phyloP scores from a whole-genome alignment of 495 filamentous ascomycete genomes.

The Penicillium lividum region DNA sequence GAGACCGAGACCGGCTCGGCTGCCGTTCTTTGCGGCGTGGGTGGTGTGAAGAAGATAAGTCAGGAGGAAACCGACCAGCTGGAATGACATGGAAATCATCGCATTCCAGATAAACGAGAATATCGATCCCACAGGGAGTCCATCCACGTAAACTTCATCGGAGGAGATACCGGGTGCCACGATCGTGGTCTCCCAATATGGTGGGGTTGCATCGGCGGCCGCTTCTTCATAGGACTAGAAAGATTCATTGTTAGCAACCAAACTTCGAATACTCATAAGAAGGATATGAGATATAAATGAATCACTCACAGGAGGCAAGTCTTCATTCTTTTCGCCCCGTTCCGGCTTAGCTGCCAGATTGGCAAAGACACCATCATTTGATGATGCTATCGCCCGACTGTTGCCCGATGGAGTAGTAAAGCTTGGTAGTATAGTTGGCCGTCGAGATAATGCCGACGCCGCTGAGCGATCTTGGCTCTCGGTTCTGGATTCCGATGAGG shows the following conservation, averaged over 20 bases:
- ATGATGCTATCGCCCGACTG: conserved; percentile 52
- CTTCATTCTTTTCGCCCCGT: conserved; percentile 74
- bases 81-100: conserved; percentile 98
- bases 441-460: conserved; percentile 39
- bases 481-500: conserved; percentile 41
- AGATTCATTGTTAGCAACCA: conserved; percentile 24
- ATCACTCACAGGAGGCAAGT: conserved; percentile 86
- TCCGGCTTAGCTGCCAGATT: conserved; percentile 93
- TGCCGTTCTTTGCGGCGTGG: conserved; percentile 96
- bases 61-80: conserved; percentile 93
- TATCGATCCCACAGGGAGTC: conserved; percentile 90
- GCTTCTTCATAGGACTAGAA: conserved; percentile 95
- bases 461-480: conserved; percentile 26
- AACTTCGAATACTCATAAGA: background rate
- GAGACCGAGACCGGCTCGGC: conserved; percentile 88
- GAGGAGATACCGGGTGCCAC: conserved; percentile 81
- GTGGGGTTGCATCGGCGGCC: conserved; percentile 91
- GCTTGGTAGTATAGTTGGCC: conserved; percentile 53
- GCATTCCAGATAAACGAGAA: conserved; percentile 98
- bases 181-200: conserved; percentile 99
- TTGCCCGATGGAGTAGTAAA: conserved; percentile 41
- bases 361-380: conserved; percentile 93
- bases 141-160: conserved; percentile 96
- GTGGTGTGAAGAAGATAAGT: conserved; percentile 98
- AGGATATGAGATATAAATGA: background rate